A percentile compares a stretch with the other conserved stretches of the same genome.
Evolutionary conservation across 2,329 filamentous ascomycete genomes (phyloP).

Genomic region (Cordyceps tenuipes): DNA sequence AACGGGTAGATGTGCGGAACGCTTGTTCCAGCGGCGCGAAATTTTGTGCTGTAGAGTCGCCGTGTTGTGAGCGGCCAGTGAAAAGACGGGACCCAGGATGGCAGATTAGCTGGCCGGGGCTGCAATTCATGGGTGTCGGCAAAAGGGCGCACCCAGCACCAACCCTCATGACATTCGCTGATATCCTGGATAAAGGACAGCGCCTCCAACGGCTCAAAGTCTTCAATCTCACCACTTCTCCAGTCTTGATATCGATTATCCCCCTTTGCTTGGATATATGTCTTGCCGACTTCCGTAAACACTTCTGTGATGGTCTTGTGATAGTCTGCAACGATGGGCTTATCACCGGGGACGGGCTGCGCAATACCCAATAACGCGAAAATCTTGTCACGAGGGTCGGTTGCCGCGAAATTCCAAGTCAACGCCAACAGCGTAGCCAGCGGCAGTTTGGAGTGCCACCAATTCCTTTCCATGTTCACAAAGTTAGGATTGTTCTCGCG

Average conservation of each 20-base stretch:
- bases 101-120: background rate
- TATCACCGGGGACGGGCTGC: background rate
- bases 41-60: background rate
- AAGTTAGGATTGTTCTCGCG: background rate
- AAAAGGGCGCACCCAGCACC: conserved; percentile 8
- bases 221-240: conserved; percentile 9
- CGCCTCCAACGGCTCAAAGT: background rate
- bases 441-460: background rate
- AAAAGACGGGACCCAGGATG: conserved; percentile 12
- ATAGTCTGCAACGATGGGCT: conserved; percentile 12
- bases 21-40: conserved; percentile 2
- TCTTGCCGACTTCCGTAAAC: conserved; percentile 1
- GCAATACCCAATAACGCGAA: conserved; percentile 15
- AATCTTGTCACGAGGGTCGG: conserved; percentile 16
- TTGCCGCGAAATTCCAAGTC: conserved; percentile 13
- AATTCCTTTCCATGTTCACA: background rate
- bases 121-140: conserved; percentile 5
- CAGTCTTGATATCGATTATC: conserved; percentile 10
- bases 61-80: background rate
- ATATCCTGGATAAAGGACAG: conserved; percentile 6
- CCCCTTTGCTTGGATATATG: conserved; percentile 8
- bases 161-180: background rate
- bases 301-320: conserved; percentile 4
- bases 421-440: conserved; percentile 8
- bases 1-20: background rate